Conservation (phyloP, 2,329 filamentous ascomycete genomes). For the Endoconidiophora polonica region DNA sequence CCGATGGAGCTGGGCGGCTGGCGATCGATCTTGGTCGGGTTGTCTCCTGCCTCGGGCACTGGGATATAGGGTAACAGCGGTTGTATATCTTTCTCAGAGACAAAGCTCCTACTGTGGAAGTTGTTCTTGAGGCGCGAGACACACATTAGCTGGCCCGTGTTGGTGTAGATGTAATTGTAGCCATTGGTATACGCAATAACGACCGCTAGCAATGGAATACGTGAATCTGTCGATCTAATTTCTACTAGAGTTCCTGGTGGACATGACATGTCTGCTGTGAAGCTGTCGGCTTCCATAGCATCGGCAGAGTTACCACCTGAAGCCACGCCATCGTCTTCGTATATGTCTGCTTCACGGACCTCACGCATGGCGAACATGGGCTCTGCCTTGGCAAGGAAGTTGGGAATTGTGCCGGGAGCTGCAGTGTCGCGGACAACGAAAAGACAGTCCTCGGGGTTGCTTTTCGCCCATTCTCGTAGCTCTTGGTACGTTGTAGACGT, state of each 20-base stretch:
- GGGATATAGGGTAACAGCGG: slow-evolving; percentile 18
- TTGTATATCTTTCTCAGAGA: slow-evolving; percentile 24
- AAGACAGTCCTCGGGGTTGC: slow-evolving; percentile 1
- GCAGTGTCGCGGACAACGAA: not conserved
- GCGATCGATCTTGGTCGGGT: slow-evolving; percentile 10
- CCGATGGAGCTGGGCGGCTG: slow-evolving; percentile 30
- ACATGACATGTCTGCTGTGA: not conserved
- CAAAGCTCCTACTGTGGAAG: slow-evolving; percentile 35
- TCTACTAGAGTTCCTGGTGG: slow-evolving; percentile 12
- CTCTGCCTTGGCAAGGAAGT: slow-evolving; percentile 2
- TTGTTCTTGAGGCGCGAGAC: slow-evolving; percentile 26
- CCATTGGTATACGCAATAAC: slow-evolving; percentile 35
- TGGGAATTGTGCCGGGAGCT: slow-evolving; percentile 8
- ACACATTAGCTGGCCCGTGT: slow-evolving; percentile 32
- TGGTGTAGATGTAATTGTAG: slow-evolving; percentile 37
- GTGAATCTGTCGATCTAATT: slow-evolving; percentile 22
- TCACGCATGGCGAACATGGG: slow-evolving; percentile 7
- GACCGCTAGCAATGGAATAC: slow-evolving; percentile 32
- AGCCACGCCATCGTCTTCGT: not conserved
- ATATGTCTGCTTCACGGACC: slow-evolving; percentile 1
- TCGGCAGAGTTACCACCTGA: slow-evolving; percentile 1
- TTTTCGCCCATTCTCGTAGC: slow-evolving; percentile 5
- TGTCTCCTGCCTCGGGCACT: not conserved
- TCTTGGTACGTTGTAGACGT: not conserved
- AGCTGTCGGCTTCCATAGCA: not conserved